A percentile compares a stretch with the other conserved stretches of the same genome.
Evolutionary conservation across 139 green algal species (phyloP).

Genomic region (Chlamydomonas sphaeroides): DNA sequence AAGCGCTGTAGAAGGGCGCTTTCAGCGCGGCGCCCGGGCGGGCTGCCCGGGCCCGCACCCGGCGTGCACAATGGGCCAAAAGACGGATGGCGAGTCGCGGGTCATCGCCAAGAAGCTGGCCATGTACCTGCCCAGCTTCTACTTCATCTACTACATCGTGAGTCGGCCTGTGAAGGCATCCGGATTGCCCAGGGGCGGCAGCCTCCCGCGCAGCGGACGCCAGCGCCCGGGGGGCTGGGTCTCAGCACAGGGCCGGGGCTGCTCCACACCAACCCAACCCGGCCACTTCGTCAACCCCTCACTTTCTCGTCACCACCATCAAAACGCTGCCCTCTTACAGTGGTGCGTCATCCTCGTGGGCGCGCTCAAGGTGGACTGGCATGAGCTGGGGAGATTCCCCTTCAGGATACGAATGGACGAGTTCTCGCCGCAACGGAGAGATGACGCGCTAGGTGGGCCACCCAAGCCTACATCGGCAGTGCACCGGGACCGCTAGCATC

Average conservation of each 20-base stretch:
- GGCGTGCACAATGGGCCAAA: constrained; percentile 41
- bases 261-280: not conserved
- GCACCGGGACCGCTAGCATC: too few species aligned
- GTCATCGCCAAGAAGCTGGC: constrained; percentile 51
- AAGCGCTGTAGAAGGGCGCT: too few species aligned
- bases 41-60: not conserved
- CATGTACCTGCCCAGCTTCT: constrained; percentile 46
- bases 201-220: not conserved
- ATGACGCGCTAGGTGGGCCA: constrained; percentile 42
- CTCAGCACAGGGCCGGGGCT: too few species aligned
- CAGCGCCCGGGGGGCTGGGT: too few species aligned
- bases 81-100: constrained; percentile 38
- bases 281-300: not conserved
- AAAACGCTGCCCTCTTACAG: constrained; percentile 1
- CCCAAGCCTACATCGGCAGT: too few species aligned
- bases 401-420: constrained; percentile 44
- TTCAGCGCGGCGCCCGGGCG: too few species aligned
- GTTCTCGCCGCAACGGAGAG: constrained; percentile 37
- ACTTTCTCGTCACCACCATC: too few species aligned
- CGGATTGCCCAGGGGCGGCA: not conserved
- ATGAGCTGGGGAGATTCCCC: constrained; percentile 45
- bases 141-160: constrained; percentile 60
- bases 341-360: constrained; percentile 52
- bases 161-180: not conserved
- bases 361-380: constrained; percentile 40